These are phyloP conservation scores for Herpetomonas samuelpessoai DNA, from an alignment of 208 protist genomes.

Conservation along the genomic window DNA sequence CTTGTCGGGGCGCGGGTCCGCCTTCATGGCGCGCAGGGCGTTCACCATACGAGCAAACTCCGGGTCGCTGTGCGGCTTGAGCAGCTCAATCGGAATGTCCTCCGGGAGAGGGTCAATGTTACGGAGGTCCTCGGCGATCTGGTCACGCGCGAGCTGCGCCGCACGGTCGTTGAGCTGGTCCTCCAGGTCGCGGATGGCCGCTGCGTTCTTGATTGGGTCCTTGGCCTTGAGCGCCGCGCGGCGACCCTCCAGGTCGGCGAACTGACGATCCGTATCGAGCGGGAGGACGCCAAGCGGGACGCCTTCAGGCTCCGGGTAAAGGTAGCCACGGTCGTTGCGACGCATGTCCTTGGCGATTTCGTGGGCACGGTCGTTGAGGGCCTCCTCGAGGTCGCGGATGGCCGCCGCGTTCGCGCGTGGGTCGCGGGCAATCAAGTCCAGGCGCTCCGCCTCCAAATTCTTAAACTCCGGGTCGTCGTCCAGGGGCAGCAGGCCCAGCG, in stretches of 20 bases:
- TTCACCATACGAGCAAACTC: slow-evolving; percentile 36
- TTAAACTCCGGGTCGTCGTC: slow-evolving; percentile 37
- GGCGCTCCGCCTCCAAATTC: slow-evolving; percentile 27
- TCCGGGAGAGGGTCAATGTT: slow-evolving; percentile 37
- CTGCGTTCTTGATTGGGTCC: slow-evolving; percentile 45
- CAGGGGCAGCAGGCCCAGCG: slow-evolving; percentile 39
- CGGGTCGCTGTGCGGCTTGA: slow-evolving; percentile 59
- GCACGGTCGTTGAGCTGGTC: slow-evolving; percentile 48
- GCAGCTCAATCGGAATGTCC: slow-evolving; percentile 46
- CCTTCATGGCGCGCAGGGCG: slow-evolving; percentile 36
- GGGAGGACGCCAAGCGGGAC: slow-evolving; percentile 52
- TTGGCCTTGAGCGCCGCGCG: slow-evolving; percentile 57
- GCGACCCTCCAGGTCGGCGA: slow-evolving; percentile 55
- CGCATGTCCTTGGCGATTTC: slow-evolving; percentile 34
- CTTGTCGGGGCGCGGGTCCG: slow-evolving; percentile 39
- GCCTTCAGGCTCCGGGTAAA: slow-evolving; percentile 49
- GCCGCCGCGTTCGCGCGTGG: slow-evolving; percentile 18
- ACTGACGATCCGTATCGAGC: slow-evolving; percentile 49
- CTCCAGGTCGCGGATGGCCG: slow-evolving; percentile 51
- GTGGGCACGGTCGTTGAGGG: slow-evolving; percentile 51
- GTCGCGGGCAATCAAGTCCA: slow-evolving; percentile 25
- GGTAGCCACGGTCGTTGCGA: slow-evolving; percentile 43
- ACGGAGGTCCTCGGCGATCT: slow-evolving; percentile 51
- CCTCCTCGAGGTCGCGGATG: slow-evolving; percentile 27
- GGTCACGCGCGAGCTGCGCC: slow-evolving; percentile 38